Evolutionary conservation across 164 flowering plant genomes (phyloP), one percentile per base, ranked within the genome.

Genomic region (Saururus chinensis): DNA sequence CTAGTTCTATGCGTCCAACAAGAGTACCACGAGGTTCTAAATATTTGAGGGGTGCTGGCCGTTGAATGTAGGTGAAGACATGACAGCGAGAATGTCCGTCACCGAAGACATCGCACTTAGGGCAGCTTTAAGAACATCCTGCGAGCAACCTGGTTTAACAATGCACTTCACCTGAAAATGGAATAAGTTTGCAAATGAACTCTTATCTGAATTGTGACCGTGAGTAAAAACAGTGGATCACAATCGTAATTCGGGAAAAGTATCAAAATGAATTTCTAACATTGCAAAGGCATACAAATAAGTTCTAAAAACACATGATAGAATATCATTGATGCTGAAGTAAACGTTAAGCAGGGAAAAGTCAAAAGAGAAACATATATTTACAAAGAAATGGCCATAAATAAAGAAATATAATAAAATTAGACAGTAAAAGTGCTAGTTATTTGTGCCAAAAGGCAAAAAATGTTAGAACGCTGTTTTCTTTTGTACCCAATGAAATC

Each of bases 131-230:
- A 77, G 58, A 35, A 77, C 70, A 30, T 71, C 76, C 64, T 62
- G 68, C 40, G 80, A 74, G 51, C 80, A 77, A 54, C 77, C 80
- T 24, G 80, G 77, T 65, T 63, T 74, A 69, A 65, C 76, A 9
- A 74, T 67, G 56, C 35, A 62, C 53, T 67, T 69, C 49, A 77
- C 78, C 80, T 77, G 72, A 63, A 40, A 37, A 57, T 35, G 37
- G 54, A 3, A 63, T 30, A 41, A 14, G 19, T 19, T 2, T 30
- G 37, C 6, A 30, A 2, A 30, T 30, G 37, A 30, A 2, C 6
- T 30, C 37, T 30, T 30, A 21, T 20, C 4, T 20, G 26, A 20
- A 9, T 21, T 54, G 7, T 54, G n/a, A 5, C 26, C 4, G 26
- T 7, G 0, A 24, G 57, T 54, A 26, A 54, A 1, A 20, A 21